A percentile compares a stretch with the other conserved stretches of the same genome.
These are phyloP conservation scores for Pestalotiopsis sp. DNA, from an alignment of 2,329 filamentous ascomycete species.

Conservation along the genomic window DNA sequence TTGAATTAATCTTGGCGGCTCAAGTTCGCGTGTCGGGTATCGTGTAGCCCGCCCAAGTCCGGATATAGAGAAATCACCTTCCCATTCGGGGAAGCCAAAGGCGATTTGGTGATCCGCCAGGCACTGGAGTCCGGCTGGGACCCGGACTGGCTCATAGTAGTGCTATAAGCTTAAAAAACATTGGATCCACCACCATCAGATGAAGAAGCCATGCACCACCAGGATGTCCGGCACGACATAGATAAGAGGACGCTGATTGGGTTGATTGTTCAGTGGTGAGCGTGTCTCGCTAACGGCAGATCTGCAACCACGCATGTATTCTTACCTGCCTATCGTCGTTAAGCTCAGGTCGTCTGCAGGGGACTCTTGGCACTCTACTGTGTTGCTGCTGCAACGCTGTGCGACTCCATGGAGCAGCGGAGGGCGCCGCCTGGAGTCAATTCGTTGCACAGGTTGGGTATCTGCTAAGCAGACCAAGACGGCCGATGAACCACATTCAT, in stretches of 20 bases:
- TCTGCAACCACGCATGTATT: conserved; percentile 1
- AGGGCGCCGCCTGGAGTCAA: conserved; percentile 1
- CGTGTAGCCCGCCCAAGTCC: neutral
- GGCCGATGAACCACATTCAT: neutral
- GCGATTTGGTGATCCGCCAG: neutral
- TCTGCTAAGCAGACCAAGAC: neutral
- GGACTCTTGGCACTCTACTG: conserved; percentile 6
- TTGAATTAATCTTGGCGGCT: conserved; percentile 9
- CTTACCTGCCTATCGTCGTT: conserved; percentile 14
- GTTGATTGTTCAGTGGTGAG: neutral
- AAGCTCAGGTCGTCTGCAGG: conserved; percentile 3
- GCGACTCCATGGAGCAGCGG: neutral
- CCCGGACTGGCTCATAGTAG: neutral
- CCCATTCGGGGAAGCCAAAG: conserved; percentile 3
- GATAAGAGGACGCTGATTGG: neutral
- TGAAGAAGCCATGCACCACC: neutral
- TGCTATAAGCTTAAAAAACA: neutral
- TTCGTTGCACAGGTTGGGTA: neutral
- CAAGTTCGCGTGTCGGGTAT: neutral
- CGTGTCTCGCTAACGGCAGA: conserved; percentile 13
- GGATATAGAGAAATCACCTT: conserved; percentile 1
- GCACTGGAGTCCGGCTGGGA: neutral
- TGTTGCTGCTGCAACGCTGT: neutral
- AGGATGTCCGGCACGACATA: conserved; percentile 7
- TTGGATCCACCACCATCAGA: neutral